These are phyloP conservation scores for Nitzschia sp. DNA, from an alignment of 108 stramenopile genomes.

Conservation along the genomic window DNA sequence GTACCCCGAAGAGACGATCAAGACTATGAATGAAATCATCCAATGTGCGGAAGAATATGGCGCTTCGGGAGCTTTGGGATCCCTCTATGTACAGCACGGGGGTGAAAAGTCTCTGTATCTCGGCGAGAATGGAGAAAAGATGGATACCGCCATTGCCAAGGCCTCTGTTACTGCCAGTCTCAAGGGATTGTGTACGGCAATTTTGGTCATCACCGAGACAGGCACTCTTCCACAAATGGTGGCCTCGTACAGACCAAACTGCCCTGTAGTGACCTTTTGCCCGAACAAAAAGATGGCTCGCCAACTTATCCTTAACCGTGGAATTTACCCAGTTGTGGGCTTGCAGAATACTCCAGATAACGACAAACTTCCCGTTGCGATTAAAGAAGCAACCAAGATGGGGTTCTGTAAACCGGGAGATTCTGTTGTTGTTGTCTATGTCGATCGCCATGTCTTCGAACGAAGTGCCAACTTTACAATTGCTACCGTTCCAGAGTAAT, in stretches of 20 bases:
- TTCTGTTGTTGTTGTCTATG: constrained; percentile 59
- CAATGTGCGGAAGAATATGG: constrained; percentile 71
- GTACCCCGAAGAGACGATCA: constrained; percentile 91
- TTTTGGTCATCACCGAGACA: constrained; percentile 87
- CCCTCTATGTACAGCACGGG: constrained; percentile 23
- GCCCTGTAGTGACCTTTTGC: constrained; percentile 83
- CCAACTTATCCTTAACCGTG: constrained; percentile 79
- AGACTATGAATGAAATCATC: constrained; percentile 93
- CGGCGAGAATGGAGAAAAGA: constrained; percentile 22
- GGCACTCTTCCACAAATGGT: constrained; percentile 63
- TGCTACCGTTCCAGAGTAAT: constrained; percentile 46
- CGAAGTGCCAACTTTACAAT: constrained; percentile 56
- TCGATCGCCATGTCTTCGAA: constrained; percentile 42
- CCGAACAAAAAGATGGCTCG: constrained; percentile 72
- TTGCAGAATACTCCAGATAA: constrained; percentile 26
- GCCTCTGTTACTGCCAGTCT: constrained; percentile 92
- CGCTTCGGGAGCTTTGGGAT: constrained; percentile 28
- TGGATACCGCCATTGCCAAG: constrained; percentile 83
- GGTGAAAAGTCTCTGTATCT: constrained; percentile 14
- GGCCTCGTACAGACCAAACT: constrained; percentile 71
- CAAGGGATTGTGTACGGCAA: constrained; percentile 81
- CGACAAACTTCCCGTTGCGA: constrained; percentile 53
- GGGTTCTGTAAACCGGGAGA: constrained; percentile 73
- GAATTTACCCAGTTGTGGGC: constrained; percentile 78
- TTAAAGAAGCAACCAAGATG: constrained; percentile 65